Evolutionary conservation across 768 basidiomycete species (phyloP).

Genomic region (Suillus sp.): DNA sequence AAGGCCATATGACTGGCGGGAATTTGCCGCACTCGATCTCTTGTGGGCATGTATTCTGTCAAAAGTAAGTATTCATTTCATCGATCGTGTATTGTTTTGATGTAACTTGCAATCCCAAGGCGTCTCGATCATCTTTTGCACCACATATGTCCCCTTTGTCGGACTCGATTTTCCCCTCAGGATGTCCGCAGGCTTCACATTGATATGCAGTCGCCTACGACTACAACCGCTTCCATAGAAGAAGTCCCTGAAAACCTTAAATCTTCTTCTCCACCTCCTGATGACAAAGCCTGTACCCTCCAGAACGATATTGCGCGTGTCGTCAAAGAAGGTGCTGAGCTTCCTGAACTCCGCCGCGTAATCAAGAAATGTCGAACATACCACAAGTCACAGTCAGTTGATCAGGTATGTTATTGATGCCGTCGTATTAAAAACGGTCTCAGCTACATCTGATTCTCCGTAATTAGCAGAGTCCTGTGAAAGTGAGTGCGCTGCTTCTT

Average conservation of each 20-base stretch:
- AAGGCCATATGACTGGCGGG: conserved; percentile 52
- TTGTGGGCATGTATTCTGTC: conserved; percentile 76
- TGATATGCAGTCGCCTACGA: conserved; percentile 45
- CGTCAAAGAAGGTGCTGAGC: conserved; percentile 56
- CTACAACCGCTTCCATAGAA: conserved; percentile 22
- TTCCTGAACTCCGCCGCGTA: conserved; percentile 49
- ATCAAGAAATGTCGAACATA: conserved; percentile 54
- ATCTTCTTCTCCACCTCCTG: conserved; percentile 26
- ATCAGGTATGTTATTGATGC: conserved; percentile 40
- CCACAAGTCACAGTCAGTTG: conserved; percentile 46
- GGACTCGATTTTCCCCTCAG: conserved; percentile 48
- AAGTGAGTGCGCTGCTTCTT: conserved; percentile 50
- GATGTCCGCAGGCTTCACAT: conserved; percentile 60
- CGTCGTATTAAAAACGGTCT: conserved; percentile 1
- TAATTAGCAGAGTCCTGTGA: conserved; percentile 51
- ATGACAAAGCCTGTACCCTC: conserved; percentile 51
- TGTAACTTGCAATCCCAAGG: conserved; percentile 34
- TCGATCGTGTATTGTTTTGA: conserved; percentile 6
- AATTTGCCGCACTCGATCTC: conserved; percentile 65
- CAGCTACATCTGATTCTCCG: neutral
- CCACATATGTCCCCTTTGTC: conserved; percentile 65
- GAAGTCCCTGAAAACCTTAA: conserved; percentile 22
- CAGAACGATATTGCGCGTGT: conserved; percentile 55
- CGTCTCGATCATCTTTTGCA: conserved; percentile 55
- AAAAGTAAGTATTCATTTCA: conserved; percentile 36